phyloP scores from a whole-genome alignment of 768 basidiomycete species.

The Pulveroboletus sp. region DNA sequence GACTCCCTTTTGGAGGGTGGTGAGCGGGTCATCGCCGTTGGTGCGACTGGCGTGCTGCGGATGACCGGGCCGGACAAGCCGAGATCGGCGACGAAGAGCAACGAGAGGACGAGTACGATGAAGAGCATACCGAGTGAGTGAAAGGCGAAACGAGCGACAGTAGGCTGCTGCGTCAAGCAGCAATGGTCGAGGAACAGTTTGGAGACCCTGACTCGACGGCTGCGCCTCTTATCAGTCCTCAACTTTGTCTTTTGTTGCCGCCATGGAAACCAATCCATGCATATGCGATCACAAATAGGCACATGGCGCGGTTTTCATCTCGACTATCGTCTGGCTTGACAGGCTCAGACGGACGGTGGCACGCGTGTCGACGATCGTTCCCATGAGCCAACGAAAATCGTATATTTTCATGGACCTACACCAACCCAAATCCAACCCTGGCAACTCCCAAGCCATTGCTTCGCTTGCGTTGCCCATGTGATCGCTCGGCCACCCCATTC shows the following conservation, averaged over 20 bases:
- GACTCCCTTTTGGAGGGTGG: conserved; percentile 12
- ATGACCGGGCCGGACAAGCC: conserved; percentile 13
- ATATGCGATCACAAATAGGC: background rate
- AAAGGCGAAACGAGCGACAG: conserved; percentile 13
- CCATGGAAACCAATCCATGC: conserved; percentile 5
- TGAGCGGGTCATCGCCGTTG: background rate
- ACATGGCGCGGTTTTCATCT: background rate
- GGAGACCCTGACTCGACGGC: background rate
- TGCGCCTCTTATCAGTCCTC: background rate
- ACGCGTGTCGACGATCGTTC: background rate
- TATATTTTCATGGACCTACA: background rate
- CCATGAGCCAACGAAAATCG: background rate
- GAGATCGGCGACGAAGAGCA: conserved; percentile 8
- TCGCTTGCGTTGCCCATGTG: background rate
- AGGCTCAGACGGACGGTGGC: background rate
- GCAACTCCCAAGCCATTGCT: conserved; percentile 6
- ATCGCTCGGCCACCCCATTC: too few relatives aligned
- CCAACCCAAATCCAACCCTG: background rate
- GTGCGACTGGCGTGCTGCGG: background rate
- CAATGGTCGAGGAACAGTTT: background rate
- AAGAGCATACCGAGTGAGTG: conserved; percentile 18
- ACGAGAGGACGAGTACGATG: conserved; percentile 9
- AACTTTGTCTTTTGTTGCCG: conserved; percentile 4
- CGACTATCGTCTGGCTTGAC: background rate
- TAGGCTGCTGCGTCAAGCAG: conserved; percentile 14